Evolutionary conservation across 495 filamentous ascomycete genomes (phyloP).

Genomic region (Penicillium pancosmium): DNA sequence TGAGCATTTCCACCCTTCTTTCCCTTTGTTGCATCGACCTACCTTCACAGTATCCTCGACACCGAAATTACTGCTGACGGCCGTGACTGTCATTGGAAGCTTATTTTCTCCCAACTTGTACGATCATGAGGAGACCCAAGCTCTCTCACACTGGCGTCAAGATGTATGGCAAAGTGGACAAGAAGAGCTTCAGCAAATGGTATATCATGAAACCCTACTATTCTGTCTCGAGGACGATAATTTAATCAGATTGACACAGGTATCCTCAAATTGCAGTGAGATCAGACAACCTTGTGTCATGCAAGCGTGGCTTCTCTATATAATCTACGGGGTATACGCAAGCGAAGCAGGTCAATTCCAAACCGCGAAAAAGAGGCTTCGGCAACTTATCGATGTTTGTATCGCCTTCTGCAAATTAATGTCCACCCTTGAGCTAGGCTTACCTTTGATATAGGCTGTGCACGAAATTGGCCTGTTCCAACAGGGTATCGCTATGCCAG

Average conservation of each 20-base stretch:
- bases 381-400: slow-evolving; percentile 17
- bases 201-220: slow-evolving; percentile 1
- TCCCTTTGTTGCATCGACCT: slow-evolving; percentile 16
- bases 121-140: slow-evolving; percentile 6
- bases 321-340: slow-evolving; percentile 16
- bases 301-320: slow-evolving; percentile 21
- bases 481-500: slow-evolving; percentile 17
- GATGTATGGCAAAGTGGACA: slow-evolving; percentile 12
- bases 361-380: slow-evolving; percentile 13
- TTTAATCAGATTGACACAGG: slow-evolving; percentile 11
- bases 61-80: slow-evolving; percentile 14
- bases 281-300: slow-evolving; percentile 16
- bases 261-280: slow-evolving; percentile 11
- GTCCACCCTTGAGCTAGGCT: not conserved
- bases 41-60: slow-evolving; percentile 17
- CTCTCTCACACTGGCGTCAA: slow-evolving; percentile 9
- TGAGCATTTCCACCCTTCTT: slow-evolving; percentile 19
- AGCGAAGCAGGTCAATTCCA: slow-evolving; percentile 14
- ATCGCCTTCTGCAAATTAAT: slow-evolving; percentile 6
- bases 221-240: not conserved
- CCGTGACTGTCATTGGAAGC: slow-evolving; percentile 16
- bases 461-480: slow-evolving; percentile 16
- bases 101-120: slow-evolving; percentile 10
- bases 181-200: slow-evolving; percentile 10
- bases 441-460: slow-evolving; percentile 11